Conservation (phyloP, 257 asterid species). For the Nicotiana otophora region DNA sequence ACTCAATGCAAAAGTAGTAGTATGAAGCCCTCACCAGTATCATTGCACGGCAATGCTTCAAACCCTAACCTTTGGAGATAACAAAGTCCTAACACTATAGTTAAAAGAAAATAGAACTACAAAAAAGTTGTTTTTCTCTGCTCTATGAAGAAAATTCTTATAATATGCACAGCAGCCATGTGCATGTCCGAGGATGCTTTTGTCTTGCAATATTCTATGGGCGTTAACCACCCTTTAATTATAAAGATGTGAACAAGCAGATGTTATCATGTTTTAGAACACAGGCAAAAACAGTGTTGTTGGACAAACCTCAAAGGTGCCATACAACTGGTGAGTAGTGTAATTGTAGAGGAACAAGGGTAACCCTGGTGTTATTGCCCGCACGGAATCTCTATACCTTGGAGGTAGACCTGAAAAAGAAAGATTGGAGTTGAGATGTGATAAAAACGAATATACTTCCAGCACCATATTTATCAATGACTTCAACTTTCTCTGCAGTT, state of each 20-base stretch:
- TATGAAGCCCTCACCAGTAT: not conserved
- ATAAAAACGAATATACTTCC: not conserved
- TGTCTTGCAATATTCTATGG: not conserved
- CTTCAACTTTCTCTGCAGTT: not conserved
- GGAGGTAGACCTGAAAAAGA: slow-evolving; percentile 76
- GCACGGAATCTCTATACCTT: slow-evolving; percentile 86
- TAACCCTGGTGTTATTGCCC: slow-evolving; percentile 97
- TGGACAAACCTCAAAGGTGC: slow-evolving; percentile 71
- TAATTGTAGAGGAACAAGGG: slow-evolving; percentile 86
- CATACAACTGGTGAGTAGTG: slow-evolving; percentile 95
- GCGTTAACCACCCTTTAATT: not conserved
- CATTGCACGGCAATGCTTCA: not conserved
- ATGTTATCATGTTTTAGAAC: not conserved
- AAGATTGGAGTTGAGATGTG: not conserved
- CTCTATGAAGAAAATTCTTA: not conserved
- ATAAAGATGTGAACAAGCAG: not conserved
- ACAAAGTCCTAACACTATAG: not conserved
- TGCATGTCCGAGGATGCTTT: not conserved
- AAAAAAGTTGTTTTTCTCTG: not conserved
- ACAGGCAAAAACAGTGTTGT: not conserved
- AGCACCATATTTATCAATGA: not conserved
- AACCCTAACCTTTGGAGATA: not conserved
- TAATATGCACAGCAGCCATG: not conserved
- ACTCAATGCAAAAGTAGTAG: not conserved
- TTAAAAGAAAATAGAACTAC: not conserved